Base-by-base conservation (phyloP, 495 filamentous ascomycete species). In the Polyplosphaeria fusca region DNA sequence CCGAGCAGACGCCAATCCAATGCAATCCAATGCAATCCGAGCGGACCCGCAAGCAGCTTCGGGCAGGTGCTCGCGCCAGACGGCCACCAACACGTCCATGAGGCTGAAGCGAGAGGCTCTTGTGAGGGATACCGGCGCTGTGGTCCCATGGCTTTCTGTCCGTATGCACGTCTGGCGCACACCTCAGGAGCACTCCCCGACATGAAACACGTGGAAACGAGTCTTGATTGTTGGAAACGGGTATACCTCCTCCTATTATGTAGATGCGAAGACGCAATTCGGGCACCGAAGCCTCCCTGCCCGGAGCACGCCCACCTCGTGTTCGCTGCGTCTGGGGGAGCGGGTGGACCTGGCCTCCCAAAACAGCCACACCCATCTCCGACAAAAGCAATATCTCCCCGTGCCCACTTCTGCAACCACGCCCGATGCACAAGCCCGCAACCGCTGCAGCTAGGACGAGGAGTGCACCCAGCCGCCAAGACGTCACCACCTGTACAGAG, bases 161-260 rank as follows among this genome's bases (percentile, higher is more conserved):
- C 9, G 39, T 42, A 42, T 13, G 39, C 39, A 42, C 39, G 19
- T 20, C n/a, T 42, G 11, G 11, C 39, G 39, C 30, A 35, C 30
- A 35, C 14, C 7, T 14, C 39, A 42, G 5, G 23, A 27, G 46
- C 14, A 32, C 11, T 9, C 5, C 11, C 39, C 9, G 19, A 47
- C 9, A 13, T 23, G 19, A 24, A 47, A 47, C 43, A 23, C 23
- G 25, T 47, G 9, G 14, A 25, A 23, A 26, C 26, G 13, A 26
- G 13, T 26, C 5, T 47, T 23, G 18, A 47, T 47, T 47, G 25
- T 23, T 7, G 9, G 25, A 47, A 47, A 26, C 43, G 43, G 43
- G 43, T 47, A 47, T 47, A 47, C 9, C 5, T 22, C 43, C 43
- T 47, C 19, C 25, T 47, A 47, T 47, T 42, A 42, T 18, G 20